Conservation (phyloP, 2,329 filamentous ascomycete species). For the Fusarium sp. region DNA sequence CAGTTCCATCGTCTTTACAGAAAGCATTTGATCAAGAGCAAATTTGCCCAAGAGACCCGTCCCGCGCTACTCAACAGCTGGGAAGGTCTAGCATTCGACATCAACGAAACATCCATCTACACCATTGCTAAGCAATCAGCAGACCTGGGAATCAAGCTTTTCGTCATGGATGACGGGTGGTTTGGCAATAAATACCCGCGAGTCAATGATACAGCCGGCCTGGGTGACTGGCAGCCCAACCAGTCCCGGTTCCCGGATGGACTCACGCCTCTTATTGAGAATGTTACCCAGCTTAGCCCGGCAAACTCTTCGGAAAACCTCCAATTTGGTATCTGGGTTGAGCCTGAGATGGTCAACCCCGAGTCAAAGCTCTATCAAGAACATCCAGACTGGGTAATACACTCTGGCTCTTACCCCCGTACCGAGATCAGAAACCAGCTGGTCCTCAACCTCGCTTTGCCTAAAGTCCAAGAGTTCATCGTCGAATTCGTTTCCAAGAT, state of each 20-base stretch:
- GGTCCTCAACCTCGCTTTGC: constrained; percentile 67
- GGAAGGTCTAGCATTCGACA: constrained; percentile 69
- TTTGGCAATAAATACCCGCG: constrained; percentile 69
- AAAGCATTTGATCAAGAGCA: constrained; percentile 67
- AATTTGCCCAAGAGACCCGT: constrained; percentile 60
- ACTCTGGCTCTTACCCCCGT: constrained; percentile 64
- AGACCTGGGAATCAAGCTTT: constrained; percentile 66
- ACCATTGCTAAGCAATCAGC: constrained; percentile 65
- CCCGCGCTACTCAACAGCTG: constrained; percentile 71
- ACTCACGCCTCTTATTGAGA: constrained; percentile 59
- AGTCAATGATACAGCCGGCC: constrained; percentile 62
- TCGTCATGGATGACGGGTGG: constrained; percentile 74
- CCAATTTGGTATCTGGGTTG: constrained; percentile 72
- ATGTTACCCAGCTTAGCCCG: constrained; percentile 59
- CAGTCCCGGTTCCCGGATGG: constrained; percentile 67
- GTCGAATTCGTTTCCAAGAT: constrained; percentile 64
- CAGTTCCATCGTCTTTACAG: constrained; percentile 69
- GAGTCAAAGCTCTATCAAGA: constrained; percentile 67
- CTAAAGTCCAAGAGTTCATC: constrained; percentile 70
- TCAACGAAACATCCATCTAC: constrained; percentile 64
- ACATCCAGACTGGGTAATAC: constrained; percentile 71
- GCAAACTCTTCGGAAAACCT: constrained; percentile 58
- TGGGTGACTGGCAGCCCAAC: constrained; percentile 72
- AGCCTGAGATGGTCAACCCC: constrained; percentile 74
- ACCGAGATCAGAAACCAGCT: constrained; percentile 66